Base-by-base conservation (phyloP, 176 grass and related monocot species). In the Musa acuminata region DNA sequence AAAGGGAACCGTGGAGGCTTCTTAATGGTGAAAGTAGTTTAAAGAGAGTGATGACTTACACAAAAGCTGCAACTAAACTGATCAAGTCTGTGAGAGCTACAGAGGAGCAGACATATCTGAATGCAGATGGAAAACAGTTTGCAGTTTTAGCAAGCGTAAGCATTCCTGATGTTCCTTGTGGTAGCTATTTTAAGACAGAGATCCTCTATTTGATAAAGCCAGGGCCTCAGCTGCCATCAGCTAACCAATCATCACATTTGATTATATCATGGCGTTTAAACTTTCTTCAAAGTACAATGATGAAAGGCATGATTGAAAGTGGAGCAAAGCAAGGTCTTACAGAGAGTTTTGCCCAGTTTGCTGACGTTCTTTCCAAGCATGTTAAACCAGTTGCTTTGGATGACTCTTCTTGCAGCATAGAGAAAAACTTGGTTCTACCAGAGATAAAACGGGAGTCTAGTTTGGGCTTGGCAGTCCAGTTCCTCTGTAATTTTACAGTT, bases 231-330 rank as follows among this genome's bases (percentile, higher is more conserved):
- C 78, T 91, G 72, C 82, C 87, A 79, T 85, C 87, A 25, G 60
- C 85, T 67, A 80, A 93, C 71, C 82, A 87, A 70, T 82, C 95
- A 27, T 89, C 89, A 63, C 83, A 80, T 82, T 76, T 98, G 75
- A 76, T 88, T 64, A 83, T 98, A 80, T 93, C 95, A 72, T 98
- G 95, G 95, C 83, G 88, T 63, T 85, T 93, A 63, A 98, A 98
- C 85, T 98, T 98, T 83, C 79, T 93, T 91, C 95, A 98, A 75
- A 93, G 90, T 88, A 98, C 95, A 63, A 87, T 93, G 80, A 80
- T 98, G 9, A 98, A 85, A 81, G 70, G 95, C 80, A 87, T 90
- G 82, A 98, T 98, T 79, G 95, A 98, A 86, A 98, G 75, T 89
- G 95, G 90, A 75, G 95, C 95, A 69, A 98, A 70, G 62, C 95